phyloP scores from a whole-genome alignment of 202 grass and related monocot genomes.

The Dendrocalamus latiflorus region DNA sequence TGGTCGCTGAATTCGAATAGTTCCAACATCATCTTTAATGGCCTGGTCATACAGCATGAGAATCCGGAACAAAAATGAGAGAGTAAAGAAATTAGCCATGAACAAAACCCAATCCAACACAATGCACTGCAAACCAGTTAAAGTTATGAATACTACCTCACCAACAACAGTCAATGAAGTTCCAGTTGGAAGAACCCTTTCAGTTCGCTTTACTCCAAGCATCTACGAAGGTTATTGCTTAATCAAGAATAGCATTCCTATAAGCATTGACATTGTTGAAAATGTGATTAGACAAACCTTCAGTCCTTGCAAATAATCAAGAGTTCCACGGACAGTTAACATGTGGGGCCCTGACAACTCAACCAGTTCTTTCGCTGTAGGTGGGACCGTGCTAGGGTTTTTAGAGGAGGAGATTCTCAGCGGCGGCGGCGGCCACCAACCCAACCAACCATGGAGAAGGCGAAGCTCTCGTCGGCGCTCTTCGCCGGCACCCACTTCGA shows the following conservation, averaged over 20 bases:
- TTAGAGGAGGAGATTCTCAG: no score
- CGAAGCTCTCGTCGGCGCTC: constrained; percentile 50
- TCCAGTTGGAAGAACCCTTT: constrained; percentile 92
- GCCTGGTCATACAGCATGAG: constrained; percentile 53
- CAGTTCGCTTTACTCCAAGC: constrained; percentile 85
- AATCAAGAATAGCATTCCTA: constrained; percentile 19
- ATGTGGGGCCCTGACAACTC: not conserved
- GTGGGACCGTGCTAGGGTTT: constrained; percentile 30
- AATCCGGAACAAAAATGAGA: constrained; percentile 8
- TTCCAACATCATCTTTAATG: constrained; percentile 93
- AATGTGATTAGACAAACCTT: constrained; percentile 64
- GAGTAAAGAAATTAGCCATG: not conserved
- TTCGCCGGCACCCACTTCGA: constrained; percentile 72
- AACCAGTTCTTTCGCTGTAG: not conserved
- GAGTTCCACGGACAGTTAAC: constrained; percentile 80
- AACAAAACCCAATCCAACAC: no score
- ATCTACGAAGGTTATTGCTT: constrained; percentile 53
- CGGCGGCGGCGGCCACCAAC: no score
- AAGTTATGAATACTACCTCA: constrained; percentile 55
- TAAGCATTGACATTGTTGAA: constrained; percentile 16
- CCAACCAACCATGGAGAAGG: constrained; percentile 55
- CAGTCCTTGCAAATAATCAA: constrained; percentile 95
- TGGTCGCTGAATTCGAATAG: constrained; percentile 75
- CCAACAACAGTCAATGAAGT: constrained; percentile 90
- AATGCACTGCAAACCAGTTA: constrained; percentile 11